Evolutionary conservation across 441 rosid genomes (phyloP).

Genomic region (Arabidopsis hybrid): DNA sequence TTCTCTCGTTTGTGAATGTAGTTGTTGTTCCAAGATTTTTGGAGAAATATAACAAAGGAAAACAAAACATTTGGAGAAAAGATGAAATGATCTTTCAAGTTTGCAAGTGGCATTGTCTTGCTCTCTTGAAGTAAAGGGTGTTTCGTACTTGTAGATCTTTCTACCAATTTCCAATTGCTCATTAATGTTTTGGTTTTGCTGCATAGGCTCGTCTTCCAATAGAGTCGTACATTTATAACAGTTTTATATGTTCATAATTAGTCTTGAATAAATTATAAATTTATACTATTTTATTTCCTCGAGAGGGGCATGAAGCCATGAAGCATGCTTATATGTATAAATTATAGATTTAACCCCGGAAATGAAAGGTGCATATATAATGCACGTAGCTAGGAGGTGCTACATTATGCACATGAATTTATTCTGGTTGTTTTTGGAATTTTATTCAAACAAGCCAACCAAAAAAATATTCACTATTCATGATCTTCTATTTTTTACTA

Average conservation of each 20-base stretch:
- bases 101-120: slow-evolving; percentile 22
- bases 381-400: background rate
- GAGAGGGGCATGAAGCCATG: background rate
- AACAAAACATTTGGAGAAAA: slow-evolving; percentile 10
- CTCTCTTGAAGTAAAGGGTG: slow-evolving; percentile 23
- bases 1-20: background rate
- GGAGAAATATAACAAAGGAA: background rate
- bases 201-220: slow-evolving; percentile 33
- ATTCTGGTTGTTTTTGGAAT: background rate
- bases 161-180: background rate
- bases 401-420: background rate
- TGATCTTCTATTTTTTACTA: no score
- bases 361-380: slow-evolving; percentile 3
- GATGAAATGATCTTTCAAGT: slow-evolving; percentile 1
- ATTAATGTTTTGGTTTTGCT: slow-evolving; percentile 17
- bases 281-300: slow-evolving; percentile 8
- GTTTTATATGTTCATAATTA: slow-evolving; percentile 7
- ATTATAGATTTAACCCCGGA: no score
- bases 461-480: no score
- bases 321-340: slow-evolving; percentile 7
- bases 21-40: background rate
- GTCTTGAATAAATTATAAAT: background rate
- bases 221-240: slow-evolving; percentile 15
- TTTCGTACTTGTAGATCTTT: slow-evolving; percentile 18
- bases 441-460: no score